phyloP scores from a whole-genome alignment of 2,329 filamentous ascomycete species.

The Claviceps spartinae region DNA sequence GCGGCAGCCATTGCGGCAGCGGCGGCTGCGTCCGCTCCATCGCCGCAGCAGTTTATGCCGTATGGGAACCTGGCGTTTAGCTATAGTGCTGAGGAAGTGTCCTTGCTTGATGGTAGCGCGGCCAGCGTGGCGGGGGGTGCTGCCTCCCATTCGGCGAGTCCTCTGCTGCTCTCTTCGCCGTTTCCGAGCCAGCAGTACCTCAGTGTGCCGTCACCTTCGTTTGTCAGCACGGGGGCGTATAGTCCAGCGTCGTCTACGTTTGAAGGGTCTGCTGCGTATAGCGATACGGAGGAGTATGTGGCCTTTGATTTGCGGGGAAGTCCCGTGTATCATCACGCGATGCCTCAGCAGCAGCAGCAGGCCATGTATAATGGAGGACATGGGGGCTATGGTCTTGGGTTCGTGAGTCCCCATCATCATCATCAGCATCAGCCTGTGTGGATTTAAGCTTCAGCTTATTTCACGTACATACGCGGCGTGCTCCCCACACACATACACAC shows the following conservation, averaged over 20 bases:
- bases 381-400: slow-evolving; percentile 33
- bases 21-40: background rate
- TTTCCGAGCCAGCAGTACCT: slow-evolving; percentile 44
- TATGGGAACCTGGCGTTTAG: slow-evolving; percentile 47
- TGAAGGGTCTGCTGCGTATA: slow-evolving; percentile 48
- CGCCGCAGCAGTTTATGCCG: slow-evolving; percentile 33
- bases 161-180: slow-evolving; percentile 42
- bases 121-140: slow-evolving; percentile 22
- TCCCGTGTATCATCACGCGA: slow-evolving; percentile 29
- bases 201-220: slow-evolving; percentile 48
- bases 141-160: slow-evolving; percentile 36
- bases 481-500: slow-evolving; percentile 11
- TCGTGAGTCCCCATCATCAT: slow-evolving; percentile 41
- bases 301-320: slow-evolving; percentile 31
- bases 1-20: background rate
- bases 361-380: slow-evolving; percentile 30
- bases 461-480: slow-evolving; percentile 23
- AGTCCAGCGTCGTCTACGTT: slow-evolving; percentile 51
- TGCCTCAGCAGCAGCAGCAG: slow-evolving; percentile 17
- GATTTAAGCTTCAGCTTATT: slow-evolving; percentile 37
- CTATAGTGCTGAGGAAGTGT: slow-evolving; percentile 51
- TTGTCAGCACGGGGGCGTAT: slow-evolving; percentile 39
- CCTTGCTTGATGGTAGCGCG: slow-evolving; percentile 35
- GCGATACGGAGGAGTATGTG: slow-evolving; percentile 44
- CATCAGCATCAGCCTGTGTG: slow-evolving; percentile 36